Evolutionary conservation across 108 stramenopile species (phyloP).

Genomic region (Cylindrotheca fusiformis): DNA sequence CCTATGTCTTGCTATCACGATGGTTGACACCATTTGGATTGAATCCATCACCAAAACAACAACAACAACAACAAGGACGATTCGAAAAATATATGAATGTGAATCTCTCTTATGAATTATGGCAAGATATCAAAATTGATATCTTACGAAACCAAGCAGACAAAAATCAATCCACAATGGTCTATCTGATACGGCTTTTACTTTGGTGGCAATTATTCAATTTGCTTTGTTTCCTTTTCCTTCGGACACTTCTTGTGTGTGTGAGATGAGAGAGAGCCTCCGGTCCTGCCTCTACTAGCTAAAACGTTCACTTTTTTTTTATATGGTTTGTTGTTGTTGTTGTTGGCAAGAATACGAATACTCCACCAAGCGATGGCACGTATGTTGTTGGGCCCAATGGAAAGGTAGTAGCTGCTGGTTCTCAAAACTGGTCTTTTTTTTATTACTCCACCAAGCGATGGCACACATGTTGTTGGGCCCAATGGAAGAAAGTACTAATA

Average conservation of each 20-base stretch:
- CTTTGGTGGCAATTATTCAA: not conserved
- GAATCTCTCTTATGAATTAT: not conserved
- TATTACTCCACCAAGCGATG: too few relatives aligned
- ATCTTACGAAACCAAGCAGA: not conserved
- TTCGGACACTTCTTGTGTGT: not conserved
- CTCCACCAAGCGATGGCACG: too few relatives aligned
- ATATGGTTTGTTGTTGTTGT: too few relatives aligned
- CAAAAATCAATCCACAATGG: not conserved
- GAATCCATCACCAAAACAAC: not conserved
- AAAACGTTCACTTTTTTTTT: too few relatives aligned
- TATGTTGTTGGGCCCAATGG: too few relatives aligned
- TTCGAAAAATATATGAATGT: not conserved
- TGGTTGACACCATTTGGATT: constrained; percentile 1
- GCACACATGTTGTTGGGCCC: too few relatives aligned
- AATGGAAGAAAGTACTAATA: too few relatives aligned
- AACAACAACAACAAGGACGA: not conserved
- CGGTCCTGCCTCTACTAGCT: too few relatives aligned
- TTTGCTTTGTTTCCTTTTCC: not conserved
- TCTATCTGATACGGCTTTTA: not conserved
- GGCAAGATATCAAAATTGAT: not conserved
- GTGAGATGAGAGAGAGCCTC: too few relatives aligned
- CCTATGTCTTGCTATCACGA: not conserved
- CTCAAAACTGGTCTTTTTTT: too few relatives aligned
- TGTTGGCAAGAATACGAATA: too few relatives aligned
- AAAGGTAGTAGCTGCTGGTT: too few relatives aligned